Base-by-base conservation (phyloP, 2,329 filamentous ascomycete species). In the Penicillium olsonii region DNA sequence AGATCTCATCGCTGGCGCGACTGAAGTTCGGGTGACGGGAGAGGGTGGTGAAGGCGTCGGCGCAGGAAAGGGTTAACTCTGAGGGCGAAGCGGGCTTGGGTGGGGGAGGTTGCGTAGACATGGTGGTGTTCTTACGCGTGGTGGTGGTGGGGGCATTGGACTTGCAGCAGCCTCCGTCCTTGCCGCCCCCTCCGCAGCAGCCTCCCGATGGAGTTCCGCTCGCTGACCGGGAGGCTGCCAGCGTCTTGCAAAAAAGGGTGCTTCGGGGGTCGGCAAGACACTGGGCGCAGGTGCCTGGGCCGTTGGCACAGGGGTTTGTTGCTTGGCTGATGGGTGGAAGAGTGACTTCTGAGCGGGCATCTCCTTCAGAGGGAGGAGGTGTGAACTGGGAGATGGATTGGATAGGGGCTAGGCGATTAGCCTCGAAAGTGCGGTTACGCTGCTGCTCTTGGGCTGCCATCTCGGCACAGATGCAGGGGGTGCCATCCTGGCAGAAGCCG, bases 401-500 rank as follows among this genome's bases (percentile, higher is more conserved):
- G 27, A 78, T 71, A 12, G 76, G 74, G 29, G 75, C 69, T 20
- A 78, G 68, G 27, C 69, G 69, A 45, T 66, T 71, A 44, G 62
- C 65, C 49, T 70, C 67, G 24, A 66, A 66, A 1, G 59, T 67
- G 81, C 80, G 54, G 56, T 52, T 64, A 50, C 55, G 67, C 53
- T 63, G 63, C 55, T 69, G 68, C 56, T 68, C 68, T 50, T 76
- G 75, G 7, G 73, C 73, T 3, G 74, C 73, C 71, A 79, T 76
- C 57, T 92, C 88, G 19, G 88, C 88, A 68, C 89, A 94, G 57
- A 91, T 84, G 64, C 89, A 94, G 60, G 89, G 89, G 0, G 87
- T 91, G 4, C 87, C 88, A 52, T 92, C 87, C 54, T 86, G 83
- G 70, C 89, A 94, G 72, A 94, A 94, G 6, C 89, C 89, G 67